These are phyloP conservation scores for Leptographium radiaticola DNA, from an alignment of 2,329 filamentous ascomycete genomes.

Conservation along the genomic window DNA sequence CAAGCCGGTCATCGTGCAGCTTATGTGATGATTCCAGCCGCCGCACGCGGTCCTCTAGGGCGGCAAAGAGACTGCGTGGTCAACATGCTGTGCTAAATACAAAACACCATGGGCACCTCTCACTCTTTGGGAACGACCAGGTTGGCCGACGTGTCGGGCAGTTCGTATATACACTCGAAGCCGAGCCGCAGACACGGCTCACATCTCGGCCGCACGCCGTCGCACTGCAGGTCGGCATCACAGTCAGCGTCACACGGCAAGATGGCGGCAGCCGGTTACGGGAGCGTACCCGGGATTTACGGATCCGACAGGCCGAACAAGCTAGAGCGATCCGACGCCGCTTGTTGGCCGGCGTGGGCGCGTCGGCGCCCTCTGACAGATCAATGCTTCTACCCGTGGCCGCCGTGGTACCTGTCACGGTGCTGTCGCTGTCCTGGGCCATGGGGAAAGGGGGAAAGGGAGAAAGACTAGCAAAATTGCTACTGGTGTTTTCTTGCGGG, in stretches of 20 bases:
- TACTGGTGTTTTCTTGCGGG: neutral
- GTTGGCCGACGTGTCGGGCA: neutral
- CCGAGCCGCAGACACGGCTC: neutral
- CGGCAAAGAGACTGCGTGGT: neutral
- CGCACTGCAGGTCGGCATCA: neutral
- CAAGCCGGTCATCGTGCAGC: neutral
- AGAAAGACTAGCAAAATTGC: neutral
- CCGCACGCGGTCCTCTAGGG: neutral
- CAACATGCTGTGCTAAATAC: neutral
- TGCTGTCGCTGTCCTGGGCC: neutral
- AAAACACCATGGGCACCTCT: neutral
- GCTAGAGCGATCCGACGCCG: neutral
- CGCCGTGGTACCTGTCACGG: neutral
- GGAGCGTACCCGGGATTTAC: neutral
- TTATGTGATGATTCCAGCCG: neutral
- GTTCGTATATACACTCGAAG: neutral
- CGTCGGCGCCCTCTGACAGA: neutral
- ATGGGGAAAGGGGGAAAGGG: neutral
- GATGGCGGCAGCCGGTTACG: neutral
- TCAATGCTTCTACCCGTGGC: neutral
- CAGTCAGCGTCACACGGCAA: neutral
- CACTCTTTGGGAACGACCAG: neutral
- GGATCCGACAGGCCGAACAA: neutral
- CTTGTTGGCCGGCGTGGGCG: neutral
- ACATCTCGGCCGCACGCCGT: neutral